These are phyloP conservation scores for Ceratobasidium theobromae DNA, from an alignment of 1,284 basidiomycete species.

Conservation along the genomic window DNA sequence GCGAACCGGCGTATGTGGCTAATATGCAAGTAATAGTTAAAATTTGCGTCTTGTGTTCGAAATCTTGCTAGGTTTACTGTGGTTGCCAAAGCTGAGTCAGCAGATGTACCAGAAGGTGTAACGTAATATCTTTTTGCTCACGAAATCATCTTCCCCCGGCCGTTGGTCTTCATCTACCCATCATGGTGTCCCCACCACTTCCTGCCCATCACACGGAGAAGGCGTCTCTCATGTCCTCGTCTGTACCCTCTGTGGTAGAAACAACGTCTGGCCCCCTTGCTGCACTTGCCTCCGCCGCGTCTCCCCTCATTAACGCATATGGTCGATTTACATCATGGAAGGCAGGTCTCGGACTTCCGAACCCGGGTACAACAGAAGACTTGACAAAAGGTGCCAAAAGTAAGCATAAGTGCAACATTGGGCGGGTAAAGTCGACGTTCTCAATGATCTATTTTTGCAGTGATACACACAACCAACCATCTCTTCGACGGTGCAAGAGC, in stretches of 20 bases:
- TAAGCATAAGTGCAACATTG: constrained; percentile 45
- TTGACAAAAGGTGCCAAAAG: constrained; percentile 88
- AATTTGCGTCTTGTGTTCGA: too few species aligned
- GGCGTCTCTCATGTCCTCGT: background rate
- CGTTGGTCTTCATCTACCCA: background rate
- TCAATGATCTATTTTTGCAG: constrained; percentile 47
- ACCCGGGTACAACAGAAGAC: constrained; percentile 89
- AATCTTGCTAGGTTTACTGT: background rate
- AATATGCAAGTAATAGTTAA: too few species aligned
- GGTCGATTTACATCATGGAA: constrained; percentile 79
- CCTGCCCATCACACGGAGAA: constrained; percentile 18
- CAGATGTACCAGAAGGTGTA: background rate
- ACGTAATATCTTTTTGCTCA: constrained; percentile 29
- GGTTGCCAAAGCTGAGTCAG: background rate
- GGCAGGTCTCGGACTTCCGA: constrained; percentile 73
- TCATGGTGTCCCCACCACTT: constrained; percentile 19
- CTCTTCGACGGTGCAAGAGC: constrained; percentile 97
- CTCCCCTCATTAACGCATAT: constrained; percentile 65
- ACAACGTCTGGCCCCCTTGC: constrained; percentile 37
- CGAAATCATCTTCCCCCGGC: constrained; percentile 12
- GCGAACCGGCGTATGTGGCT: too few species aligned
- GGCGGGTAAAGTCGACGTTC: background rate
- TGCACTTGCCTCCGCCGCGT: constrained; percentile 44
- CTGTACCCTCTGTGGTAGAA: constrained; percentile 3
- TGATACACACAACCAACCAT: constrained; percentile 90